Evolutionary conservation across 2,329 filamentous ascomycete genomes (phyloP), one percentile per base, ranked within the genome.

Genomic region (Phyllosticta citriasiana): DNA sequence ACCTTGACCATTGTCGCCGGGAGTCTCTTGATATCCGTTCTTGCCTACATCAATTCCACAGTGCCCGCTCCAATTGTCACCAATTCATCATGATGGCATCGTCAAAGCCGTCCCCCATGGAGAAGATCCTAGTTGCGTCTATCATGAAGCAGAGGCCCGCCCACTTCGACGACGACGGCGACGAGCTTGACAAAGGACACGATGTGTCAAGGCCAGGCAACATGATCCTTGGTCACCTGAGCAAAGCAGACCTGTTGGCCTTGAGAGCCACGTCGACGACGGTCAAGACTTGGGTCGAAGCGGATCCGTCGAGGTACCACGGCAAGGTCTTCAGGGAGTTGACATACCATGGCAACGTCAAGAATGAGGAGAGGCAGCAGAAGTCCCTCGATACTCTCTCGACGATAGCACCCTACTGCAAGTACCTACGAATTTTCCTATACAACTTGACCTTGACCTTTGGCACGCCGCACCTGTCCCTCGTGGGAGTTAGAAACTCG

Each of bases 251-350:
- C 27, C 52, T 62, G 5, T 53, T 55, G 6, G 26, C 14, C n/a
- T 22, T 62, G 24, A 56, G 60, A 40, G 51, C 47, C 10, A 30
- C 27, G 6, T 55, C 25, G 4, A 59, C 35, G 51, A 16, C 26
- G 4, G 14, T 59, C 16, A 55, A 59, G 57, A 24, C 27, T 8
- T 62, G 60, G 57, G 27, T 62, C 12, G 52, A 56, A 14, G 40
- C 24, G 0, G 50, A 57, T 27, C 5, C 14, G 24, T 26, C 12
- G 9, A 19, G 40, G 12, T 56, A 26, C 35, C 25, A 59, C 8
- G 7, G n/a, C 12, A 51, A 26, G 16, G 14, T 52, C 27, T 62
- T 62, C 53, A 16, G 14, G 3, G 56, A 33, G 1, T 40, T 62
- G 2, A 12, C 52, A 19, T 16, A 59, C 35, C 12, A 24, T 9